A percentile compares a stretch with the other conserved stretches of the same genome.
Conservation (phyloP, 2,329 filamentous ascomycete species). For the Trichothecium sympodiale region DNA sequence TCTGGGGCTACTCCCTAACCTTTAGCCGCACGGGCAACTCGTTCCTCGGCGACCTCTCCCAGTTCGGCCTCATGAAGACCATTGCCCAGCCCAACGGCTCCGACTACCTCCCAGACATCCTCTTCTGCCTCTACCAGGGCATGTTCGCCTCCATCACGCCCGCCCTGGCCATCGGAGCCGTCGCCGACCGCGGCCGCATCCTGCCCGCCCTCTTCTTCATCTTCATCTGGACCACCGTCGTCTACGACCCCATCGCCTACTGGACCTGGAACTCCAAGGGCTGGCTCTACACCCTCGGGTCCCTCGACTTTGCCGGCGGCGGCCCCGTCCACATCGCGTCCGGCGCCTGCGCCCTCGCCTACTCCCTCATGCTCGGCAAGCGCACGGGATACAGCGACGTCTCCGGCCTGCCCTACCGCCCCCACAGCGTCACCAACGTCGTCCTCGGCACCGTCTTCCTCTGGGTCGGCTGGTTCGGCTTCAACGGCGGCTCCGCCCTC, state of each 20-base stretch:
- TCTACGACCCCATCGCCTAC: slow-evolving; percentile 64
- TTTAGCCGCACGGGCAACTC: slow-evolving; percentile 71
- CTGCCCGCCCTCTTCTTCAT: slow-evolving; percentile 54
- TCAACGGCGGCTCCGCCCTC: slow-evolving; percentile 80
- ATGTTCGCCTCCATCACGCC: slow-evolving; percentile 84
- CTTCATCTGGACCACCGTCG: slow-evolving; percentile 60
- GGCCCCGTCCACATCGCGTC: slow-evolving; percentile 67
- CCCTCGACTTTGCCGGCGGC: slow-evolving; percentile 65
- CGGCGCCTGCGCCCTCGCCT: slow-evolving; percentile 60
- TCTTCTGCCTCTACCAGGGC: slow-evolving; percentile 79
- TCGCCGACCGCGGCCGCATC: slow-evolving; percentile 50
- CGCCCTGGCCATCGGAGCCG: slow-evolving; percentile 48
- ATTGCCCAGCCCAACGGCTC: slow-evolving; percentile 67
- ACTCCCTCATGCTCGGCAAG: slow-evolving; percentile 63
- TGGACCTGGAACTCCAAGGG: slow-evolving; percentile 70
- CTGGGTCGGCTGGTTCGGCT: slow-evolving; percentile 95
- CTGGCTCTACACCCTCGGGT: slow-evolving; percentile 58
- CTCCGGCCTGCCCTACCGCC: slow-evolving; percentile 53
- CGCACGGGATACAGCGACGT: slow-evolving; percentile 50
- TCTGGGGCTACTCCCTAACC: slow-evolving; percentile 83
- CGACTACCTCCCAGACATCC: slow-evolving; percentile 61
- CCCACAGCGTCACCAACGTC: slow-evolving; percentile 65
- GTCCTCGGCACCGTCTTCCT: slow-evolving; percentile 65
- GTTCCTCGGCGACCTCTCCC: slow-evolving; percentile 69
- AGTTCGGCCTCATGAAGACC: slow-evolving; percentile 73